Conservation (phyloP, 257 asterid species). For the Solanum medicagineum region DNA sequence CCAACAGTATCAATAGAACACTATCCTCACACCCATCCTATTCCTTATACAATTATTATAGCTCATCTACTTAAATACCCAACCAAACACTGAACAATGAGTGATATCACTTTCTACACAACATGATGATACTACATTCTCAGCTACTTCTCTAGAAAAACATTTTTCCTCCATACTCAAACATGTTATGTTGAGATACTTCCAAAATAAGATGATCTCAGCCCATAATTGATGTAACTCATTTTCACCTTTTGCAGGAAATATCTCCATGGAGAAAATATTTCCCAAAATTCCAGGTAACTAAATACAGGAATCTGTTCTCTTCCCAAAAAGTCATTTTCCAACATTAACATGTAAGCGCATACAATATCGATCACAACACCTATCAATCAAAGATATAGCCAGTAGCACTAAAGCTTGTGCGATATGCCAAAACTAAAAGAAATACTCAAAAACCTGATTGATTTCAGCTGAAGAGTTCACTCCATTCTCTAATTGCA, state of each 20-base stretch:
- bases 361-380: neutral
- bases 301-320: neutral
- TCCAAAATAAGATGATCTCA: neutral
- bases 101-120: neutral
- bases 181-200: neutral
- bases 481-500: conserved; percentile 36
- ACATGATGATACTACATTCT: neutral
- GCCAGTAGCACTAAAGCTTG: neutral
- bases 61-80: neutral
- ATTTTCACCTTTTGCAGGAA: neutral
- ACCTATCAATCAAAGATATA: neutral
- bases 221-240: neutral
- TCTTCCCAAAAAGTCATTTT: neutral
- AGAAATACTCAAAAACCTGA: neutral
- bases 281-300: neutral
- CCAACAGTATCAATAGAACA: neutral
- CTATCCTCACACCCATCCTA: neutral
- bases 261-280: neutral
- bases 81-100: neutral
- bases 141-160: neutral
- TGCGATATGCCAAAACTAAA: neutral
- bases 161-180: neutral
- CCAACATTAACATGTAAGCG: neutral
- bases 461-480: conserved; percentile 8
- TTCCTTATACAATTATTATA: neutral